A percentile compares a stretch with the other conserved stretches of the same genome.
Evolutionary conservation across 2,329 filamentous ascomycete species (phyloP).

Genomic region (Cladosporium phlei): DNA sequence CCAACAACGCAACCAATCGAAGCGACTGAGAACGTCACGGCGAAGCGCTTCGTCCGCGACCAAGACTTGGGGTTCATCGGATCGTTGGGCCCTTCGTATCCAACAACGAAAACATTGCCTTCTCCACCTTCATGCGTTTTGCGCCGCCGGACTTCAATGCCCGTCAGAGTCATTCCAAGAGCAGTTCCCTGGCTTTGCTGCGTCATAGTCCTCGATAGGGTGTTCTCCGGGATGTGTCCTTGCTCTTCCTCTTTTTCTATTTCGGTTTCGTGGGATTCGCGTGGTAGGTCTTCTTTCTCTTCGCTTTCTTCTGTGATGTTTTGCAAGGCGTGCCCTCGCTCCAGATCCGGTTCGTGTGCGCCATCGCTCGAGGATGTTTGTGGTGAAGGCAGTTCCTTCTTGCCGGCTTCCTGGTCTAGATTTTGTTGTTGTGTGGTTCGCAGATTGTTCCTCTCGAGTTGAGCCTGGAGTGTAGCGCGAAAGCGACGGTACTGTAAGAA

Average conservation of each 20-base stretch:
- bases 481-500: slow-evolving; percentile 26
- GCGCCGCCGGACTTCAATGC: slow-evolving; percentile 34
- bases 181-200: slow-evolving; percentile 30
- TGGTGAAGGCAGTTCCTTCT: slow-evolving; percentile 10
- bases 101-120: slow-evolving; percentile 33
- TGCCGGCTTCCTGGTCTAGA: neutral
- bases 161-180: slow-evolving; percentile 33
- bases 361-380: slow-evolving; percentile 17
- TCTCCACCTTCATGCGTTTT: slow-evolving; percentile 33
- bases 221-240: slow-evolving; percentile 16
- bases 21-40: neutral
- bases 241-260: slow-evolving; percentile 17
- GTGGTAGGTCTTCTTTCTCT: slow-evolving; percentile 6
- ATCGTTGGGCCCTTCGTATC: slow-evolving; percentile 10
- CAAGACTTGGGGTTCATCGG: slow-evolving; percentile 13
- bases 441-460: slow-evolving; percentile 19
- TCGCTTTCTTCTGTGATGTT: slow-evolving; percentile 7
- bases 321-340: slow-evolving; percentile 5
- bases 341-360: slow-evolving; percentile 20
- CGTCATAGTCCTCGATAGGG: slow-evolving; percentile 28
- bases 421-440: neutral
- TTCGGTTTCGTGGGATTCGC: slow-evolving; percentile 12
- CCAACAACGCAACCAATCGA: slow-evolving; percentile 5
- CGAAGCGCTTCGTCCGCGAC: slow-evolving; percentile 5
- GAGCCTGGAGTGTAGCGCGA: slow-evolving; percentile 20